phyloP scores from a whole-genome alignment of 768 basidiomycete genomes.

The Lepiota subincarnata region DNA sequence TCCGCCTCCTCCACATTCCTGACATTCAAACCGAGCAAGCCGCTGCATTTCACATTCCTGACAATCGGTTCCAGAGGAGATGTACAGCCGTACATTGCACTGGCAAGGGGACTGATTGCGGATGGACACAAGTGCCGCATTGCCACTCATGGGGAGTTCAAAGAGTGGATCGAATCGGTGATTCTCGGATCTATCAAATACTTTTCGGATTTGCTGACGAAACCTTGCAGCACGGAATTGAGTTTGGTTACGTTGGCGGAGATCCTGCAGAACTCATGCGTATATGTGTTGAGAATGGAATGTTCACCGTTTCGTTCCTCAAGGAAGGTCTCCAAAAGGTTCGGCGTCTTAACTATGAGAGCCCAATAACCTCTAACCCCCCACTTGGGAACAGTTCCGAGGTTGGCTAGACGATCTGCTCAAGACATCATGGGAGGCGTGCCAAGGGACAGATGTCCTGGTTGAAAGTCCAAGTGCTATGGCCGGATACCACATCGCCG shows the following conservation, averaged over 20 bases:
- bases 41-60: conserved; percentile 87
- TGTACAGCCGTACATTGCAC: conserved; percentile 96
- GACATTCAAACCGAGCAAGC: conserved; percentile 87
- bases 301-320: conserved; percentile 92
- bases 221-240: conserved; percentile 81
- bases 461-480: conserved; percentile 97
- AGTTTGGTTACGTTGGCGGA: conserved; percentile 90
- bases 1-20: conserved; percentile 95
- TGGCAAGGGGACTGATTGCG: conserved; percentile 85
- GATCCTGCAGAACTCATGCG: conserved; percentile 98
- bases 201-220: neutral
- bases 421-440: conserved; percentile 93
- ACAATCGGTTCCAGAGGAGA: conserved; percentile 97
- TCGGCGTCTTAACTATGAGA: conserved; percentile 8
- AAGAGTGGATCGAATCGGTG: conserved; percentile 92
- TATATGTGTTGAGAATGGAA: conserved; percentile 97
- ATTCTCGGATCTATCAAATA: conserved; percentile 27
- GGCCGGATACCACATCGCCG: conserved; percentile 96
- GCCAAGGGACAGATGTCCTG: conserved; percentile 89
- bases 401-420: conserved; percentile 97
- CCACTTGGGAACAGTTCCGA: conserved; percentile 62
- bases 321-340: conserved; percentile 89
- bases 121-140: conserved; percentile 90
- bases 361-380: neutral
- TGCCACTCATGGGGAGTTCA: conserved; percentile 93